Base-by-base conservation (phyloP, 495 filamentous ascomycete genomes). In the Terfezia claveryi region DNA sequence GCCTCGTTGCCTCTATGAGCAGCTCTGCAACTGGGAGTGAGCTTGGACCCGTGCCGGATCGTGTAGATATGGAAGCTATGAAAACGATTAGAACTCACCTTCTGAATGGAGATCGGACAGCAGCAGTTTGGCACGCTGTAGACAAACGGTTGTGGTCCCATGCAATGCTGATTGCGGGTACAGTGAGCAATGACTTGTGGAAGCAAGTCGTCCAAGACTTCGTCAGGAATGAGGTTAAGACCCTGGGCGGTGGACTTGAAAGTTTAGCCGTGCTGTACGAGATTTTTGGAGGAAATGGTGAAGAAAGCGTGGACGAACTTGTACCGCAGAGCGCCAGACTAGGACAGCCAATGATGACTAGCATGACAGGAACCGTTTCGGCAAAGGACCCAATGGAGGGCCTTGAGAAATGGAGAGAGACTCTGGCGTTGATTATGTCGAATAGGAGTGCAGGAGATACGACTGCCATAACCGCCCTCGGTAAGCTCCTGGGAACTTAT, bases 61-160 rank as follows among this genome's bases (percentile, higher is more conserved):
- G 76, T 4, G 72, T 80, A 14, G 80, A 89, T 66, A 71, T 78
- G 16, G 70, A 76, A 4, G 76, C 80, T 12, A 65, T 91, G 10
- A 78, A 83, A 55, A 72, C 74, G 37, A 73, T 99, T 51, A 79
- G 84, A 10, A 78, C 72, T 27, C 69, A 78, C 58, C 75, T 99
- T 23, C 69, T 94, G 7, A 68, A 73, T 38, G 91, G 92, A 11
- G 83, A 99, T 36, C 76, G 83, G 10, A 87, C 94, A 62, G 86
- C 88, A 61, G 92, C 92, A 2, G 81, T 93, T 10, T 96, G 91
- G 91, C 72, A 78, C 55, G 92, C 92, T 8, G 88, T 84, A n/a
- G 92, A 99, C 63, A 82, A 83, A 64, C 79, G 86, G 38, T 70
- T 96, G 4, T 99, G 92, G 92, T 89, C 83, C 10, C 92, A 99